Evolutionary conservation across 169 alveolate species (phyloP).

Genomic region (Cryptosporidium andersoni): DNA sequence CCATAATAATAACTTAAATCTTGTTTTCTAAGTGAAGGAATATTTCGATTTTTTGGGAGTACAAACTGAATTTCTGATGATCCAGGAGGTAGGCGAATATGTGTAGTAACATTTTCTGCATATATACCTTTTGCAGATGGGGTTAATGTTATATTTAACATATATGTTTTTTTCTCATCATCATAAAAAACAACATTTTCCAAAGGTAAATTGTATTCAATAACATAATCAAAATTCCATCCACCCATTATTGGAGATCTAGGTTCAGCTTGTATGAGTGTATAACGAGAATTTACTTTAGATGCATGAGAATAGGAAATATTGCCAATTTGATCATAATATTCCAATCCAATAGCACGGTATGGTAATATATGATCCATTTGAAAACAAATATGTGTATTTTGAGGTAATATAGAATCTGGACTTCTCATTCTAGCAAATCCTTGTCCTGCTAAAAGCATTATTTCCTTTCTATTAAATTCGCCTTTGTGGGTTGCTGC

Average conservation of each 20-base stretch:
- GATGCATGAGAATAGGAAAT: constrained; percentile 85
- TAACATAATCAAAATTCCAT: constrained; percentile 85
- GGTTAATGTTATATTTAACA: constrained; percentile 45
- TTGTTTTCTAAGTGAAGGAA: constrained; percentile 12
- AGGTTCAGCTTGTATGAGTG: constrained; percentile 77
- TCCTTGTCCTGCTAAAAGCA: constrained; percentile 68
- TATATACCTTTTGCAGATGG: constrained; percentile 66
- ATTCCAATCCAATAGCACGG: constrained; percentile 85
- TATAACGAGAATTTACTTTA: constrained; percentile 75
- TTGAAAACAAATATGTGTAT: constrained; percentile 75
- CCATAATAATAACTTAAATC: constrained; percentile 31
- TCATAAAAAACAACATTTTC: constrained; percentile 43
- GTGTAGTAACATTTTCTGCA: constrained; percentile 45
- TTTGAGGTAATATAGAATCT: constrained; percentile 74
- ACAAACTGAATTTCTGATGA: constrained; percentile 16
- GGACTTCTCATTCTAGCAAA: constrained; percentile 73
- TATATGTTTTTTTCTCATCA: constrained; percentile 7
- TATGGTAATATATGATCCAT: constrained; percentile 81
- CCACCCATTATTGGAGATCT: constrained; percentile 90
- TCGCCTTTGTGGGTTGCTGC: constrained; percentile 87
- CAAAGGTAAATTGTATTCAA: constrained; percentile 87
- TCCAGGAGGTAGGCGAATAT: constrained; percentile 54
- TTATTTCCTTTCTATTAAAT: constrained; percentile 85
- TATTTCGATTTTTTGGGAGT: constrained; percentile 22
- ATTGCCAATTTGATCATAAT: constrained; percentile 88